phyloP scores from a whole-genome alignment of 75 land plant genomes.

The Picea glauca region DNA sequence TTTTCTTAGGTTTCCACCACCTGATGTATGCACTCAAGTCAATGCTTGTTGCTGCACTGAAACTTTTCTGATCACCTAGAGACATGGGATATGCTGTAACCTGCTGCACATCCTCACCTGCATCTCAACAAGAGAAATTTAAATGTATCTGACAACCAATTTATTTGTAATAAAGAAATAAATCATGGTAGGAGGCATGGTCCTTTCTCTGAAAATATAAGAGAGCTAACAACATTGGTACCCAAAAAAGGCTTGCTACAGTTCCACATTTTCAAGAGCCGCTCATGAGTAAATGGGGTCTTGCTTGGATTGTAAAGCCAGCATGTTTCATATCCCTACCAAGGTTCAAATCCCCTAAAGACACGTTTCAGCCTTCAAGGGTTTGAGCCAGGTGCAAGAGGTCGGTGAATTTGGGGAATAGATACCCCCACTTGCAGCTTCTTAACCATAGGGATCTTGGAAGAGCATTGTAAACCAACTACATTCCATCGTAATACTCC shows the following conservation, averaged over 20 bases:
- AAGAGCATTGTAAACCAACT: too few species aligned
- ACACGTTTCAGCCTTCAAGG: too few species aligned
- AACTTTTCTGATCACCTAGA: conserved; percentile 14
- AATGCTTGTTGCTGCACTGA: conserved; percentile 49
- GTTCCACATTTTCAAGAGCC: not conserved
- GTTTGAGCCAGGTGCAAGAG: too few species aligned
- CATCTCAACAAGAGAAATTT: conserved; percentile 9
- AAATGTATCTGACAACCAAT: not conserved
- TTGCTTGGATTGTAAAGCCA: too few species aligned
- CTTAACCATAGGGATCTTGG: too few species aligned
- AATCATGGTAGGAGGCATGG: not conserved
- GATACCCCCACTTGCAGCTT: too few species aligned
- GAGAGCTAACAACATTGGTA: not conserved
- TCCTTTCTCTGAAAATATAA: not conserved
- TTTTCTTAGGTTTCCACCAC: conserved; percentile 58
- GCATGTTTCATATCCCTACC: too few species aligned
- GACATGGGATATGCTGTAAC: conserved; percentile 26
- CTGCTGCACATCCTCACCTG: conserved; percentile 36
- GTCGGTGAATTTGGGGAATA: too few species aligned
- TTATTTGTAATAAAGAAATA: not conserved
- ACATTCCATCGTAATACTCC: too few species aligned
- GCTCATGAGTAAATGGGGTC: too few species aligned
- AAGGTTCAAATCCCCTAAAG: too few species aligned
- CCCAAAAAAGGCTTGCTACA: not conserved
- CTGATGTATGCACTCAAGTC: conserved; percentile 57